A percentile compares a stretch with the other conserved stretches of the same genome.
These are phyloP conservation scores for Dioscorea zingiberensis DNA, from an alignment of 106 monocot species.

Conservation along the genomic window DNA sequence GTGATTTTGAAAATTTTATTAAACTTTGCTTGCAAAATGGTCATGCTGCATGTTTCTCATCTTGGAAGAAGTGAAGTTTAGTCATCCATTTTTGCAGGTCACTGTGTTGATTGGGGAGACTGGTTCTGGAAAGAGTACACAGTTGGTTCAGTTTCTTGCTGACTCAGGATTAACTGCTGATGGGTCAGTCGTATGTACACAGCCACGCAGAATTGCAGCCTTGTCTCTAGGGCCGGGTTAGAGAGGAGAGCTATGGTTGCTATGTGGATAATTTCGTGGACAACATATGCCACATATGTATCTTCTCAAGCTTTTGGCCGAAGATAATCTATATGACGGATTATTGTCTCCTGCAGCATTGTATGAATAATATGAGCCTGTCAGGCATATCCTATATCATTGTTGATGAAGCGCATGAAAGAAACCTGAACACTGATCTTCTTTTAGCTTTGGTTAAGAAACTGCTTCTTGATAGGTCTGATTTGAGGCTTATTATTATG, in stretches of 20 bases:
- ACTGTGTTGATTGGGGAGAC: conserved; percentile 85
- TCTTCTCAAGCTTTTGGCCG: conserved; percentile 32
- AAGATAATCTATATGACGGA: conserved; percentile 78
- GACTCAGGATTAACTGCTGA: conserved; percentile 54
- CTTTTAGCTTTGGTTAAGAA: conserved; percentile 79
- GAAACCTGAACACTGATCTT: conserved; percentile 93
- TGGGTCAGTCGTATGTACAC: conserved; percentile 84
- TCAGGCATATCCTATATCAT: conserved; percentile 64
- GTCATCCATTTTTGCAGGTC: conserved; percentile 34
- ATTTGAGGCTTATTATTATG: conserved; percentile 87
- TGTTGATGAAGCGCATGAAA: conserved; percentile 98
- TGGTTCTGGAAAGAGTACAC: conserved; percentile 97
- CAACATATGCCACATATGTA: conserved; percentile 44
- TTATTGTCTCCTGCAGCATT: conserved; percentile 77
- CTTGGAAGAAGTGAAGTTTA: no score
- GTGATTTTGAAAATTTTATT: no score
- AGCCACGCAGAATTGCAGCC: conserved; percentile 93
- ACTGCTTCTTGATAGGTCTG: conserved; percentile 44
- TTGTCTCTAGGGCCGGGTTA: conserved; percentile 69
- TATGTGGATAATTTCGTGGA: conserved; percentile 37
- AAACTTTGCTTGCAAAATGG: no score
- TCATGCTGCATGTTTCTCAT: no score
- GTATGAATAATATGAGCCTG: conserved; percentile 51
- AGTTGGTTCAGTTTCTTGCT: conserved; percentile 85
- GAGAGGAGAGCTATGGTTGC: conserved; percentile 77